phyloP scores from a whole-genome alignment of 176 grass and related monocot species.

The Tillandsia fasciculata region DNA sequence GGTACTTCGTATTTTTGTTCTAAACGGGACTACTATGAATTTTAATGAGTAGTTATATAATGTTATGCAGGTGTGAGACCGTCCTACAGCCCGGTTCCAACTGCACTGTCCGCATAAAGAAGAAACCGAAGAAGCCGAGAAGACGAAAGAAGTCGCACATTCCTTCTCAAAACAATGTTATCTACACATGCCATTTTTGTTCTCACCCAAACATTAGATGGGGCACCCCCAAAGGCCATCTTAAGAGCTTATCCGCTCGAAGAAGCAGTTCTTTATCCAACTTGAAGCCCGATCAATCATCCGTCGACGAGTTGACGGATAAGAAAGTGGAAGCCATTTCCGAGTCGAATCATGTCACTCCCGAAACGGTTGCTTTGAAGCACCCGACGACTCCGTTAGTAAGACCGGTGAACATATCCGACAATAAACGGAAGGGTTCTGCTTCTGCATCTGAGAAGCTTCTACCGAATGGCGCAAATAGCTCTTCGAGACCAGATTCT shows the following conservation, averaged over 20 bases:
- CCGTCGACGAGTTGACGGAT: neutral
- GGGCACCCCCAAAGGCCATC: constrained; percentile 44
- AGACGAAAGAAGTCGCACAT: neutral
- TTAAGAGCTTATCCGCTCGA: constrained; percentile 49
- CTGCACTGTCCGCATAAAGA: constrained; percentile 63
- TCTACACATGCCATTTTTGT: constrained; percentile 63
- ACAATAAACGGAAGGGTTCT: constrained; percentile 21
- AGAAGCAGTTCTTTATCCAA: constrained; percentile 17
- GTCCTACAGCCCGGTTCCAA: constrained; percentile 71
- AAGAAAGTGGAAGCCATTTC: constrained; percentile 2
- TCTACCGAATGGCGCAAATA: neutral
- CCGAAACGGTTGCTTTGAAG: neutral
- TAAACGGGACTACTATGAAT: too few species aligned
- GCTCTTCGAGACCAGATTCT: constrained; percentile 11
- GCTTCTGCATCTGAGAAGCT: constrained; percentile 22
- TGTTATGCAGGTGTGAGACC: constrained; percentile 66
- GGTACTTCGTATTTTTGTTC: too few species aligned
- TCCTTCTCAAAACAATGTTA: constrained; percentile 36
- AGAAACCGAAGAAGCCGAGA: constrained; percentile 36
- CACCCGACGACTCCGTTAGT: constrained; percentile 14
- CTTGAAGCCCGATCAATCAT: neutral
- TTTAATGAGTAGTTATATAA: constrained; percentile 4
- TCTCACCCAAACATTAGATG: constrained; percentile 50
- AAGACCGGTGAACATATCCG: constrained; percentile 4
- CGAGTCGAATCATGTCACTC: neutral